Evolutionary conservation across 1,284 basidiomycete species (phyloP), one percentile per base, ranked within the genome.

Genomic region (Hymenochaete sp.): DNA sequence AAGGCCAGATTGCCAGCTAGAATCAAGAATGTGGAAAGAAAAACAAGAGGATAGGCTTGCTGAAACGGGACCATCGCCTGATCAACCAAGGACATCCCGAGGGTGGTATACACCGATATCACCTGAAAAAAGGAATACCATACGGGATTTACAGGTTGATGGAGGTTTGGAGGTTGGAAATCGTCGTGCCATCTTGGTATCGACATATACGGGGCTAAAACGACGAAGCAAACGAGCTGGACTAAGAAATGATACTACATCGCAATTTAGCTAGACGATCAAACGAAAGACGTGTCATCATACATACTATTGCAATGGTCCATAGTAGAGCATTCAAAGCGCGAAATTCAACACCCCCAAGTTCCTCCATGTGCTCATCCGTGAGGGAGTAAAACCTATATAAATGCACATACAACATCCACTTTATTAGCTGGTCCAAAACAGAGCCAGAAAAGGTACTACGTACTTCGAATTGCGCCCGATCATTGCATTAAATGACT

Each of bases 281-380:
- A n/a, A 10, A 35, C 19, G 52, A n/a, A n/a, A n/a, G n/a, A n/a
- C n/a, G n/a, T n/a, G n/a, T n/a, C n/a, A n/a, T n/a, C n/a, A n/a
- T 41, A 61, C 59, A 57, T 56, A 85, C 83, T 37, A 63, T 60
- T 11, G 72, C 68, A 25, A 91, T 75, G 48, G 90, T 74, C 79
- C 83, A 90, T n/a, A 90, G 67, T 33, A 95, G 62, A 3, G 84
- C 71, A 50, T 81, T 82, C 44, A 96, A 65, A 1, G 86, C 91
- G 14, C 91, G 76, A 58, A 92, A 98, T 62, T 98, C 95, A 11
- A 96, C 86, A 4, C 93, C 93, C 6, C 93, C 93, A 3, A 98
- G 68, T 62, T 97, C 92, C 52, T 95, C 87, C 54, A 90, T 69
- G 57, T 97, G 85, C 43, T 90, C 86, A 28, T 78, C 73, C 0